These are phyloP conservation scores for Hirsutella thompsonii DNA, from an alignment of 2,329 filamentous ascomycete species.

Conservation along the genomic window DNA sequence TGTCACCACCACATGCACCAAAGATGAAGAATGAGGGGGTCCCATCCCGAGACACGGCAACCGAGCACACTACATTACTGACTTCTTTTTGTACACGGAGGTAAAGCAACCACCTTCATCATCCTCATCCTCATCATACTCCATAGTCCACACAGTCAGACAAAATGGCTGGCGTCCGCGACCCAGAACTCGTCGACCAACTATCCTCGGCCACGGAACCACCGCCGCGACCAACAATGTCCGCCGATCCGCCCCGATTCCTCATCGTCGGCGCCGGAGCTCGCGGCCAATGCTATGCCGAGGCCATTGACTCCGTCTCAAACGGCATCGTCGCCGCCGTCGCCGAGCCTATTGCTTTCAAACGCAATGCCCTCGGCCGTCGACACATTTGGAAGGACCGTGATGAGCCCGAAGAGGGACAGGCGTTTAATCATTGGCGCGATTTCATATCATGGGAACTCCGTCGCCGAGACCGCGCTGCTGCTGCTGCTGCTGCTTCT, in stretches of 20 bases:
- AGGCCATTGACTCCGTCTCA: conserved; percentile 49
- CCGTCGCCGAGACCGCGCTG: conserved; percentile 39
- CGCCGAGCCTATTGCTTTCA: conserved; percentile 69
- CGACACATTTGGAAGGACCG: conserved; percentile 58
- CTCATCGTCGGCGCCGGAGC: conserved; percentile 75
- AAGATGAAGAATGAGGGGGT: too few relatives aligned
- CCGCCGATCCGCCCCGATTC: conserved; percentile 46
- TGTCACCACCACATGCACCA: too few relatives aligned
- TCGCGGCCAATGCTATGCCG: conserved; percentile 62
- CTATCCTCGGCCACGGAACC: conserved; percentile 8
- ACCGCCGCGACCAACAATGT: conserved; percentile 29
- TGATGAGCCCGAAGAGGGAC: conserved; percentile 36
- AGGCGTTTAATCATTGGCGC: conserved; percentile 62
- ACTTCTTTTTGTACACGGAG: too few relatives aligned
- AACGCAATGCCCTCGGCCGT: conserved; percentile 56
- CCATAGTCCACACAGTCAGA: background rate
- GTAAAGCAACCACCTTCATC: too few relatives aligned
- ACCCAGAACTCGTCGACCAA: conserved; percentile 12
- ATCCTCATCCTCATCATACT: background rate
- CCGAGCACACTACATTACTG: too few relatives aligned
- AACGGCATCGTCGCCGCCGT: conserved; percentile 63
- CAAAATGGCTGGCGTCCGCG: conserved; percentile 9
- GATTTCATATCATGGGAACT: conserved; percentile 65
- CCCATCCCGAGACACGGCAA: too few relatives aligned
- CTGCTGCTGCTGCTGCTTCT: conserved; percentile 31